Percentiles rank a stretch among this genome's conserved stretches.
Evolutionary conservation across 768 basidiomycete species (phyloP).

Genomic region (Termitomyces sp.): DNA sequence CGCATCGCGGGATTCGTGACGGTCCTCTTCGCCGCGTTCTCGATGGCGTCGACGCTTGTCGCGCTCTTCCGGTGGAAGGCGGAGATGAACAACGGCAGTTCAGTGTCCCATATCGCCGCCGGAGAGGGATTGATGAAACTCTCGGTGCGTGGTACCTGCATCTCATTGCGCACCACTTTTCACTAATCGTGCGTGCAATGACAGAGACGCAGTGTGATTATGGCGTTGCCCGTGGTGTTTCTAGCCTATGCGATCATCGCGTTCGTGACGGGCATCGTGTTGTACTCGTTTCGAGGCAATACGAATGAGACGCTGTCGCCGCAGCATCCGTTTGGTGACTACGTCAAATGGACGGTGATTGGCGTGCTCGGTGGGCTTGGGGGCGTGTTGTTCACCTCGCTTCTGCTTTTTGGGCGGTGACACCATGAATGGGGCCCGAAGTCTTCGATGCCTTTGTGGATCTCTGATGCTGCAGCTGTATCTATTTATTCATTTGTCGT

Average conservation of each 20-base stretch:
- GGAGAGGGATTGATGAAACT: conserved; percentile 50
- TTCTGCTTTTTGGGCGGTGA: conserved; percentile 27
- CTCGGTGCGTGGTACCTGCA: conserved; percentile 28
- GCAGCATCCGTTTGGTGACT: conserved; percentile 46
- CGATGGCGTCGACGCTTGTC: conserved; percentile 63
- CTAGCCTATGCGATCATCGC: conserved; percentile 66
- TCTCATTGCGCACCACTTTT: not conserved
- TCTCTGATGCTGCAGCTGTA: not conserved
- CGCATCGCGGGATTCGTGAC: conserved; percentile 64
- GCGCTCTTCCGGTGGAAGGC: conserved; percentile 67
- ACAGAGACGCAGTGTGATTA: conserved; percentile 55
- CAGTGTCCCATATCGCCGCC: conserved; percentile 44
- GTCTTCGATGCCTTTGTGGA: not conserved
- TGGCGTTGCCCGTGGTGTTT: conserved; percentile 74
- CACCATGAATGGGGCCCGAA: too few species aligned
- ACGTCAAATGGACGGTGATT: conserved; percentile 57
- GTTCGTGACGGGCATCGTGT: conserved; percentile 56
- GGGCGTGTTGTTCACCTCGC: conserved; percentile 52
- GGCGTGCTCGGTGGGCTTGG: conserved; percentile 59
- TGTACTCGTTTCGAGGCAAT: conserved; percentile 59
- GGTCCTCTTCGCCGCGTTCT: conserved; percentile 60
- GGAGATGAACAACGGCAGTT: conserved; percentile 43
- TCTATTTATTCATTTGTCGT: not conserved
- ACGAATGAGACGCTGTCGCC: conserved; percentile 28
- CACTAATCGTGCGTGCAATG: not conserved